phyloP scores from a whole-genome alignment of 495 filamentous ascomycete species.

The Aspergillus ostianus region DNA sequence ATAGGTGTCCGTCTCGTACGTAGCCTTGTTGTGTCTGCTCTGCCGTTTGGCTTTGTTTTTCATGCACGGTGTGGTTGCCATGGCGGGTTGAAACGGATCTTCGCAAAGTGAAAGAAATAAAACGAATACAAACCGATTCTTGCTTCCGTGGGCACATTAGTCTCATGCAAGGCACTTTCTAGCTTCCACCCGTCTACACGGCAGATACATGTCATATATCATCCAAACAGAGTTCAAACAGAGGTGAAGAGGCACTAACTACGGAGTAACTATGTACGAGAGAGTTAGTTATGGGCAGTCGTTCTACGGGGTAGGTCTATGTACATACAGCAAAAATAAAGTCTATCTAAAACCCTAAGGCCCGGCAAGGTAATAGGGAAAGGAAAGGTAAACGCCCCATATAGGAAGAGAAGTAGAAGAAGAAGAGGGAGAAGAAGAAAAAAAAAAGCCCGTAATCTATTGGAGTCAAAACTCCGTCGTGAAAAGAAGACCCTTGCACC shows the following conservation, averaged over 20 bases:
- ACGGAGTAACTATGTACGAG: not conserved
- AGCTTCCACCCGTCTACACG: not conserved
- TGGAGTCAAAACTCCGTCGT: not conserved
- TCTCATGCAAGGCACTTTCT: constrained; percentile 13
- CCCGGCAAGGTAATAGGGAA: not conserved
- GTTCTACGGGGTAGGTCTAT: too few species aligned
- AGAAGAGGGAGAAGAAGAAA: too few species aligned
- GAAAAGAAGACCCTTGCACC: constrained; percentile 1
- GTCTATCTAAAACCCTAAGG: not conserved
- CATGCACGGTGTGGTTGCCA: not conserved
- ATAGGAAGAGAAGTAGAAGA: not conserved
- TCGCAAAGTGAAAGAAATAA: not conserved
- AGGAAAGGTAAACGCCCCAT: not conserved
- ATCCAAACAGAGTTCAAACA: not conserved
- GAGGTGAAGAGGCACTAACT: not conserved
- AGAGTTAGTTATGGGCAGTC: not conserved
- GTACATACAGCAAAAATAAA: not conserved
- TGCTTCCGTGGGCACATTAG: constrained; percentile 6
- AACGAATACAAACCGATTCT: not conserved
- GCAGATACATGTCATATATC: constrained; percentile 11
- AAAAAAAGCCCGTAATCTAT: not conserved
- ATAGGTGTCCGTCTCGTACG: not conserved
- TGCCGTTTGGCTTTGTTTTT: constrained; percentile 1
- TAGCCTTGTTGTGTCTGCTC: not conserved
- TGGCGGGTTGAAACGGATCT: not conserved